phyloP scores from a whole-genome alignment of 2,329 filamentous ascomycete genomes.

The Niveomyces coronatus region DNA sequence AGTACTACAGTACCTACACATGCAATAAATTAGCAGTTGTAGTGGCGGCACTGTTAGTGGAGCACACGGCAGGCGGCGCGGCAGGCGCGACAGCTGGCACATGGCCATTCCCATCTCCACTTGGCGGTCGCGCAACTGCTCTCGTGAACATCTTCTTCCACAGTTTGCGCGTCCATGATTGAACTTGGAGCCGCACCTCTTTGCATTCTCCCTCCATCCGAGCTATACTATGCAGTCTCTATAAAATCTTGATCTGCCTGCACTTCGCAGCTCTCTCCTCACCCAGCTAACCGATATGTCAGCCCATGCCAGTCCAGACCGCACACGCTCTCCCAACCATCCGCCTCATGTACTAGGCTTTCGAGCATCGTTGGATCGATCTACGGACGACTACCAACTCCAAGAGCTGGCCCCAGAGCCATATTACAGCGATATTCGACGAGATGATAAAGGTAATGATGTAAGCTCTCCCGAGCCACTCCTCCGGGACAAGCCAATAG shows the following conservation, averaged over 20 bases:
- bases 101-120: too few species aligned
- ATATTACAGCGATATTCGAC: conserved; percentile 13
- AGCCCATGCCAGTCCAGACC: conserved; percentile 6
- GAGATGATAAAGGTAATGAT: conserved; percentile 1
- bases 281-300: conserved; percentile 6
- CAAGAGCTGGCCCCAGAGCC: conserved; percentile 28
- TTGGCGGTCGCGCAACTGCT: too few species aligned
- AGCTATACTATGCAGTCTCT: too few species aligned
- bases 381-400: conserved; percentile 27
- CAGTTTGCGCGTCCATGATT: too few species aligned
- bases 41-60: too few species aligned
- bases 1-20: too few species aligned
- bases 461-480: conserved; percentile 9
- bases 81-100: too few species aligned
- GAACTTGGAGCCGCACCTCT: too few species aligned
- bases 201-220: too few species aligned
- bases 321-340: conserved; percentile 12
- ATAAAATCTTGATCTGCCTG: not conserved
- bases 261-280: not conserved
- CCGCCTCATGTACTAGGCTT: conserved; percentile 19
- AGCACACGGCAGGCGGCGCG: too few species aligned
- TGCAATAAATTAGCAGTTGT: too few species aligned
- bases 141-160: too few species aligned
- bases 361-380: conserved; percentile 15
- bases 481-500: conserved; percentile 11